Base-by-base conservation (phyloP, 352 stramenopile genomes). In the Pythium insidiosum region DNA sequence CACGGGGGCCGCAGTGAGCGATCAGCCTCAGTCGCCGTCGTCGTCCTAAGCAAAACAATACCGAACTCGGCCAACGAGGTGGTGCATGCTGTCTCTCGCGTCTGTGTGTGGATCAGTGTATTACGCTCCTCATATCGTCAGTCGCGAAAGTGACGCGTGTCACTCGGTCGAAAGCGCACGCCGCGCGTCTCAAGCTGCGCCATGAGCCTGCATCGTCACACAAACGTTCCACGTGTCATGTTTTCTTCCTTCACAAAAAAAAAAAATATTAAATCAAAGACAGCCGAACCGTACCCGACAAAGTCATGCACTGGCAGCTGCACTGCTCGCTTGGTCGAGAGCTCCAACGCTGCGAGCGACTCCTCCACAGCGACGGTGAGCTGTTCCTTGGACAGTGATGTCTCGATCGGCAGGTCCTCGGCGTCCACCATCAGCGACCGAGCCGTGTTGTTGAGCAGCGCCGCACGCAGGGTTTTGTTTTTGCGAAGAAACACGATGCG, bases 381-480 rank as follows among this genome's bases (percentile, higher is more conserved):
- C 4, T 54, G 41, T 13, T 68, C 53, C 12, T 84, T 71, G 4
- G 61, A 33, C 25, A 66, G 18, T 2, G 49, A 46, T 0, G 53
- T 38, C 13, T 33, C 28, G 28, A 33, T 9, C 15, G 15, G 9
- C 28, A 61, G 45, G 22, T 70, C 24, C 7, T 60, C 30, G 24
- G 57, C 57, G 26, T 57, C 48, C n/a, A n/a, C n/a, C 26, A 79
- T 58, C 12, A 67, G 56, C 15, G 53, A 30, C 23, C 56, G 58
- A 28, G 79, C 65, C n/a, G 76, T 83, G 34, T 76, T 88, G 20
- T 70, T 73, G 4, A 82, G 52, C 30, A 94, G 42, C 26, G 85
- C 59, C 5, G 82, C 75, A 25, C 82, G 69, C 37, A 94, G 54
- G 24, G 82, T 94, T 58, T 94, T 94, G 59, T 94, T 94, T 58